Evolutionary conservation across 129 eudicot genomes (phyloP).

Genomic region (Flaveria ramosissima): DNA sequence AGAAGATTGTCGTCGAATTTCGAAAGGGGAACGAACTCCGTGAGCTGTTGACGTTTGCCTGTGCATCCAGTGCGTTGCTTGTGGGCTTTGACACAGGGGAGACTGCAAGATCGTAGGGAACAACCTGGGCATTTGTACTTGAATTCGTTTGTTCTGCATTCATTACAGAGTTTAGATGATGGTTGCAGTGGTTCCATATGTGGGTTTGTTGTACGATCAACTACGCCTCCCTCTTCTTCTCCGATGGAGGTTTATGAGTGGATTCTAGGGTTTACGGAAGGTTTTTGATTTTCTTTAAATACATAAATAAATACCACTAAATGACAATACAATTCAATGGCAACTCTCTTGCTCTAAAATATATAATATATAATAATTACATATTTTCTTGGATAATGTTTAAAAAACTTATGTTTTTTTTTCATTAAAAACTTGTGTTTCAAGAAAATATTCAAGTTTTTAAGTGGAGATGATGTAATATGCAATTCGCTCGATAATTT

Average conservation of each 20-base stretch:
- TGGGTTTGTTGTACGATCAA: slow-evolving; percentile 19
- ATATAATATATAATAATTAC: too few relatives aligned
- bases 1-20: slow-evolving; percentile 73
- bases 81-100: slow-evolving; percentile 91
- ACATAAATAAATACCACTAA: background rate
- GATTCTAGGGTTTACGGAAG: slow-evolving; percentile 27
- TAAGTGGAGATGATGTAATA: too few relatives aligned
- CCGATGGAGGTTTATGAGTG: slow-evolving; percentile 30
- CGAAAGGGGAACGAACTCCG: slow-evolving; percentile 66
- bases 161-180: slow-evolving; percentile 44
- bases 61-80: slow-evolving; percentile 68
- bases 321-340: background rate
- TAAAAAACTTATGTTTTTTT: too few relatives aligned
- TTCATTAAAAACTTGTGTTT: too few relatives aligned
- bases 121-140: slow-evolving; percentile 97
- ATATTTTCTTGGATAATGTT: too few relatives aligned
- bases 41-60: slow-evolving; percentile 56
- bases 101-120: slow-evolving; percentile 73
- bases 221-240: slow-evolving; percentile 29
- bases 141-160: slow-evolving; percentile 56
- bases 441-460: too few relatives aligned
- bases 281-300: too few relatives aligned
- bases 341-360: too few relatives aligned
- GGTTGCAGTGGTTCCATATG: slow-evolving; percentile 18
- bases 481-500: too few relatives aligned